Evolutionary conservation across 768 basidiomycete genomes (phyloP).

Genomic region (Punctularia strigosozonata): DNA sequence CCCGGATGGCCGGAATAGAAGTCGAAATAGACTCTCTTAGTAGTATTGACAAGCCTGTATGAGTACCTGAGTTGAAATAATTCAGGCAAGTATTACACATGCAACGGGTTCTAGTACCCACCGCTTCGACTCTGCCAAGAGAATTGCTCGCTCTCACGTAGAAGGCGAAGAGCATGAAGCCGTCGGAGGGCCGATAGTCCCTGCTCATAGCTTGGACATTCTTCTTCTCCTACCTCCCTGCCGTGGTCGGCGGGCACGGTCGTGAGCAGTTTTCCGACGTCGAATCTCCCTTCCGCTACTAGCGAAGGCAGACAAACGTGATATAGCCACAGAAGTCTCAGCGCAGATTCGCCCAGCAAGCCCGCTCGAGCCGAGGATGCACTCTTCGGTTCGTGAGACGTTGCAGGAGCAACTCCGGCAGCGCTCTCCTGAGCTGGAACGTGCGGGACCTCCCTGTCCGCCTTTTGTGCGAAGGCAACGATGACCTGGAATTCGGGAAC

Average conservation of each 20-base stretch:
- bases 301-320: slow-evolving; percentile 64
- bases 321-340: slow-evolving; percentile 78
- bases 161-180: slow-evolving; percentile 63
- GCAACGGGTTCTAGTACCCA: slow-evolving; percentile 13
- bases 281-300: slow-evolving; percentile 73
- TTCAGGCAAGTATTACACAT: background rate
- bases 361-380: slow-evolving; percentile 18
- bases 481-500: slow-evolving; percentile 84
- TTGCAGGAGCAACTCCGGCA: background rate
- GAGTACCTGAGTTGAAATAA: slow-evolving; percentile 11
- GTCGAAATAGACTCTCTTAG: slow-evolving; percentile 49
- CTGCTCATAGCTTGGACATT: slow-evolving; percentile 16
- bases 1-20: slow-evolving; percentile 37
- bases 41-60: slow-evolving; percentile 64
- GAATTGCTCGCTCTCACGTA: slow-evolving; percentile 74
- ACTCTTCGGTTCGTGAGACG: background rate
- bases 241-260: too few species aligned
- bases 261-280: slow-evolving; percentile 78
- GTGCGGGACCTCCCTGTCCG: slow-evolving; percentile 9
- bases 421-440: background rate
- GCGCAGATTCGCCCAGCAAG: slow-evolving; percentile 68
- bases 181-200: slow-evolving; percentile 50
- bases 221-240: slow-evolving; percentile 15
- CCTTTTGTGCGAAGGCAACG: slow-evolving; percentile 66
- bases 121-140: slow-evolving; percentile 66